A percentile compares a stretch with the other conserved stretches of the same genome.
Evolutionary conservation across 129 eudicot species (phyloP).

Genomic region (Flaveria linearis): DNA sequence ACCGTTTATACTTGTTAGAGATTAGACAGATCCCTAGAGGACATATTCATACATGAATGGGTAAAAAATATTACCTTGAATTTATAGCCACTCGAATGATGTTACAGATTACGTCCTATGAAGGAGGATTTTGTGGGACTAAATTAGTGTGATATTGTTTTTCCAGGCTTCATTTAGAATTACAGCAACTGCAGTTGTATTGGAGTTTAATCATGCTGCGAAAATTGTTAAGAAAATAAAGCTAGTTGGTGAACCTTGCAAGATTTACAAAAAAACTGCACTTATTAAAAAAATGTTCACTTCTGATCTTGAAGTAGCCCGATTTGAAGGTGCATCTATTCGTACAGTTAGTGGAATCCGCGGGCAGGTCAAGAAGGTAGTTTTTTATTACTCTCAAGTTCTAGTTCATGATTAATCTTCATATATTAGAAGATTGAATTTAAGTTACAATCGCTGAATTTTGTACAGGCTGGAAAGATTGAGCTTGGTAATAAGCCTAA

Average conservation of each 20-base stretch:
- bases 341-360: conserved; percentile 97
- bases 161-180: conserved; percentile 86
- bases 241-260: conserved; percentile 83
- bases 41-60: neutral
- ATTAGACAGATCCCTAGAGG: neutral
- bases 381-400: neutral
- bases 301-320: conserved; percentile 95
- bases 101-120: neutral
- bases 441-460: neutral
- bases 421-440: neutral
- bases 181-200: conserved; percentile 85
- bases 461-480: conserved; percentile 78
- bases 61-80: neutral
- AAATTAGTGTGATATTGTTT: neutral
- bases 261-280: conserved; percentile 94
- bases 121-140: neutral
- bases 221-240: conserved; percentile 83
- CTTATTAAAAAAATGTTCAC: conserved; percentile 92
- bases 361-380: conserved; percentile 96
- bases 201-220: conserved; percentile 88
- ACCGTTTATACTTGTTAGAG: neutral
- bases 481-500: conserved; percentile 68
- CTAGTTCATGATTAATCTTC: neutral
- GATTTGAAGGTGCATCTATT: conserved; percentile 88
- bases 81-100: neutral